Percentiles rank a stretch among this genome's conserved stretches.
Evolutionary conservation across 2,329 filamentous ascomycete species (phyloP).

Genomic region (Helicocarpus griseus): DNA sequence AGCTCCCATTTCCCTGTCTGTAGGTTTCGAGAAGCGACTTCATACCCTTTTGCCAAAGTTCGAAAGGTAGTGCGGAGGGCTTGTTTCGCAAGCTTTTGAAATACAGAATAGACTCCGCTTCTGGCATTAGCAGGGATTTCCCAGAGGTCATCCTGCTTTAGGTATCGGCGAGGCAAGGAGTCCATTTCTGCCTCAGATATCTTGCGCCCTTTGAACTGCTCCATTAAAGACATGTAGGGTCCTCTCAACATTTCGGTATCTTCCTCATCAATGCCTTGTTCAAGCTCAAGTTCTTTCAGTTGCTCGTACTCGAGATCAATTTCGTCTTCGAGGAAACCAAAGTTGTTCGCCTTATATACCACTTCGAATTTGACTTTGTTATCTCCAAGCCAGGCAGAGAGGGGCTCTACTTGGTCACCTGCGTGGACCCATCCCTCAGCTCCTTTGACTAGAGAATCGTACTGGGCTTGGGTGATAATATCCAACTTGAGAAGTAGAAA

Average conservation of each 20-base stretch:
- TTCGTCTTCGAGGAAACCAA: slow-evolving; percentile 49
- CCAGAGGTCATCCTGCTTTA: slow-evolving; percentile 48
- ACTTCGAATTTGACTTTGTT: slow-evolving; percentile 38
- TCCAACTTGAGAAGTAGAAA: slow-evolving; percentile 44
- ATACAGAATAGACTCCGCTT: slow-evolving; percentile 56
- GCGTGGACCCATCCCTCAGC: slow-evolving; percentile 35
- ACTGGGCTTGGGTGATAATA: slow-evolving; percentile 55
- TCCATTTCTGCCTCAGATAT: slow-evolving; percentile 18
- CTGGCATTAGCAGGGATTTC: slow-evolving; percentile 47
- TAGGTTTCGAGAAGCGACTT: slow-evolving; percentile 41
- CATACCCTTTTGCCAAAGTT: slow-evolving; percentile 41
- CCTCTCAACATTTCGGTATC: slow-evolving; percentile 46
- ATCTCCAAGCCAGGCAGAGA: slow-evolving; percentile 51
- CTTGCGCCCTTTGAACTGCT: slow-evolving; percentile 26
- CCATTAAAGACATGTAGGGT: slow-evolving; percentile 32
- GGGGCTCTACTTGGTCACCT: slow-evolving; percentile 20
- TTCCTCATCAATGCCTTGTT: slow-evolving; percentile 43
- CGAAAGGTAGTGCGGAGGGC: slow-evolving; percentile 41
- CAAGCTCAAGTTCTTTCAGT: slow-evolving; percentile 51
- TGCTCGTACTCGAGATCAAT: slow-evolving; percentile 53
- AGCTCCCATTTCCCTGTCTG: slow-evolving; percentile 51
- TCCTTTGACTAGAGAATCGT: slow-evolving; percentile 48
- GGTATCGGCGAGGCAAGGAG: slow-evolving; percentile 24
- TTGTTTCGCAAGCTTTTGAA: slow-evolving; percentile 48
- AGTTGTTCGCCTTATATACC: slow-evolving; percentile 38